Percentiles rank a stretch among this genome's conserved stretches.
Evolutionary conservation across 106 monocot species (phyloP).

Genomic region (Acanthochlamys bracteata): DNA sequence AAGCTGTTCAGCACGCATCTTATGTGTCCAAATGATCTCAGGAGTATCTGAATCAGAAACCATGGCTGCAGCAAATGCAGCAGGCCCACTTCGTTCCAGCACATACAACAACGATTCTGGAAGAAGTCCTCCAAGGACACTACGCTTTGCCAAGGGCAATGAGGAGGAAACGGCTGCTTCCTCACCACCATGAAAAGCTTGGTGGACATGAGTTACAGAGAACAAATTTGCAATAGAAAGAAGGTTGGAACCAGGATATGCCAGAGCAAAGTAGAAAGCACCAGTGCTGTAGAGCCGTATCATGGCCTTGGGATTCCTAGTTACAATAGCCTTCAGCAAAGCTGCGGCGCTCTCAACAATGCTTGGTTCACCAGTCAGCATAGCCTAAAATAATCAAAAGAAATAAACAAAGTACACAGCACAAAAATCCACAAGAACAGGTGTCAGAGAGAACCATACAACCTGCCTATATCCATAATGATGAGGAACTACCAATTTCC

Average conservation of each 20-base stretch:
- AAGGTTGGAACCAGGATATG: conserved; percentile 98
- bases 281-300: conserved; percentile 91
- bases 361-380: conserved; percentile 84
- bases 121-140: conserved; percentile 91
- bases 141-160: conserved; percentile 91
- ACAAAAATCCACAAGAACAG: too few relatives aligned
- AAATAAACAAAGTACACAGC: too few relatives aligned
- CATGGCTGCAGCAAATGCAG: conserved; percentile 96
- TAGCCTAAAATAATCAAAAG: conserved; percentile 38
- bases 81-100: conserved; percentile 84
- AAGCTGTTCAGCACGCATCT: conserved; percentile 96
- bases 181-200: conserved; percentile 99
- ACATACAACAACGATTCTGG: conserved; percentile 98
- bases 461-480: too few relatives aligned
- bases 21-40: conserved; percentile 99
- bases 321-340: conserved; percentile 86
- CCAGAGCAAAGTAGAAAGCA: conserved; percentile 91
- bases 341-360: conserved; percentile 88
- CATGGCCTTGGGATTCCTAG: conserved; percentile 97
- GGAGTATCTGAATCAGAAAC: conserved; percentile 99
- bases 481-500: too few relatives aligned
- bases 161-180: conserved; percentile 95
- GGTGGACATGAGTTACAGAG: conserved; percentile 76
- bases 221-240: conserved; percentile 89
- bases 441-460: too few relatives aligned